Conservation (phyloP, 768 basidiomycete species). For the Imleria badia region DNA sequence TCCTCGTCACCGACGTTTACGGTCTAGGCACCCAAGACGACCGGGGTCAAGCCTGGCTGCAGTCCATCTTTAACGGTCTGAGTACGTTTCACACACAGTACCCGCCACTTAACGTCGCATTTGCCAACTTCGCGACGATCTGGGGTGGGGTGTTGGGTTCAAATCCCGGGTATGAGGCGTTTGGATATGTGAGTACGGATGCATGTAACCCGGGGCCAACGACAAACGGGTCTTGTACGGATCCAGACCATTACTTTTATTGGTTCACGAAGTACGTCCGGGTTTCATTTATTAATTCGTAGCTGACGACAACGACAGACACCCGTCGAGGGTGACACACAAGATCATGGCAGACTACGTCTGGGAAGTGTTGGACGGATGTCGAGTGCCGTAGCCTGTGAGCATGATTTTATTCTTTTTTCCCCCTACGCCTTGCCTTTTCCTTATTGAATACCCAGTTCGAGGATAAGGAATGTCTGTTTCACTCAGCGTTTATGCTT, state of each 20-base stretch:
- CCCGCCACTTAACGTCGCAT: conserved; percentile 40
- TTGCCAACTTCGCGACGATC: conserved; percentile 47
- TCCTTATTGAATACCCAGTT: neutral
- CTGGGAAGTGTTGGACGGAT: conserved; percentile 37
- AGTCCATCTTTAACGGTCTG: conserved; percentile 45
- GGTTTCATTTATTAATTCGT: neutral
- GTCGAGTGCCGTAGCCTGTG: conserved; percentile 17
- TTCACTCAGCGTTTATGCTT: too few species aligned
- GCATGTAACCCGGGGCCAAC: conserved; percentile 38
- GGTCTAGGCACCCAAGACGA: conserved; percentile 43
- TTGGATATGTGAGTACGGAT: conserved; percentile 46
- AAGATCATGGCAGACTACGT: conserved; percentile 57
- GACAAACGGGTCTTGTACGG: conserved; percentile 34
- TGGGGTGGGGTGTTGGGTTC: conserved; percentile 49
- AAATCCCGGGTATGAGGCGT: conserved; percentile 45
- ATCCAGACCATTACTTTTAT: conserved; percentile 52
- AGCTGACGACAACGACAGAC: conserved; percentile 27
- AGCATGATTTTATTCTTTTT: neutral
- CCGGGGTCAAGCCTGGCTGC: conserved; percentile 47
- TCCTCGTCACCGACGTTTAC: conserved; percentile 51
- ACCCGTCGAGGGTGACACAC: conserved; percentile 50
- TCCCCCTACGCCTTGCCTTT: neutral
- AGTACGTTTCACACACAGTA: conserved; percentile 31
- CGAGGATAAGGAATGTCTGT: too few species aligned
- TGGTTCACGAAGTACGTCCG: conserved; percentile 48